Conservation (phyloP, 2,329 filamentous ascomycete genomes). For the Aspergillus jensenii region DNA sequence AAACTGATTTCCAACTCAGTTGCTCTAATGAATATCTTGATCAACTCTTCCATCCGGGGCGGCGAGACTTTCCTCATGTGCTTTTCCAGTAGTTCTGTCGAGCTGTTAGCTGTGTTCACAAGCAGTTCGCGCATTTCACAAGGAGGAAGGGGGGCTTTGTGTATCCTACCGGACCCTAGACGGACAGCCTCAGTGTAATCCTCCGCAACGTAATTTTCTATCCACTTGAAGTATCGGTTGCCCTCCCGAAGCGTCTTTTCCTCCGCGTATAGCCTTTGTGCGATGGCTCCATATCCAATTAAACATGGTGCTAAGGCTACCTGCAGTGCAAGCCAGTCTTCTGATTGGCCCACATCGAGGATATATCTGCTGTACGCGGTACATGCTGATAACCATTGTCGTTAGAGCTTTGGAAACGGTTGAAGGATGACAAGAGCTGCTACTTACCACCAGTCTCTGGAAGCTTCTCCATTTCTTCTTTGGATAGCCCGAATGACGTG, state of each 20-base stretch:
- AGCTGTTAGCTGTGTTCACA: conserved; percentile 8
- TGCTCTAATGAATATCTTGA: conserved; percentile 82
- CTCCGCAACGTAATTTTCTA: conserved; percentile 80
- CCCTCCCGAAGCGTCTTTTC: conserved; percentile 59
- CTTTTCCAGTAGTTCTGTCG: conserved; percentile 69
- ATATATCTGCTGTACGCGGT: conserved; percentile 84
- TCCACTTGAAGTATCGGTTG: conserved; percentile 86
- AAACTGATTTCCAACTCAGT: conserved; percentile 76
- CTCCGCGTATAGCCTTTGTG: conserved; percentile 66
- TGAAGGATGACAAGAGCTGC: neutral
- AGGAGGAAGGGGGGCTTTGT: neutral
- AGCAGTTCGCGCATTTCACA: neutral
- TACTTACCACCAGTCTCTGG: conserved; percentile 70
- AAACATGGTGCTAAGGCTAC: conserved; percentile 82
- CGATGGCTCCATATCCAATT: conserved; percentile 83
- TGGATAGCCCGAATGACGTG: conserved; percentile 72
- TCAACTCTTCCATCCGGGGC: conserved; percentile 74
- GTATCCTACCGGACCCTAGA: conserved; percentile 63
- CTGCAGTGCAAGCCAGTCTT: conserved; percentile 86
- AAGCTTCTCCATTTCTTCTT: conserved; percentile 68
- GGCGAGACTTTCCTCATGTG: conserved; percentile 72
- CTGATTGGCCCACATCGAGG: conserved; percentile 80
- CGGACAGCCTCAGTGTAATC: conserved; percentile 74
- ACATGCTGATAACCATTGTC: conserved; percentile 51
- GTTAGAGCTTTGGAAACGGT: conserved; percentile 5